These are phyloP conservation scores for Penicillium sp. DNA, from an alignment of 2,329 filamentous ascomycete genomes.

Conservation along the genomic window DNA sequence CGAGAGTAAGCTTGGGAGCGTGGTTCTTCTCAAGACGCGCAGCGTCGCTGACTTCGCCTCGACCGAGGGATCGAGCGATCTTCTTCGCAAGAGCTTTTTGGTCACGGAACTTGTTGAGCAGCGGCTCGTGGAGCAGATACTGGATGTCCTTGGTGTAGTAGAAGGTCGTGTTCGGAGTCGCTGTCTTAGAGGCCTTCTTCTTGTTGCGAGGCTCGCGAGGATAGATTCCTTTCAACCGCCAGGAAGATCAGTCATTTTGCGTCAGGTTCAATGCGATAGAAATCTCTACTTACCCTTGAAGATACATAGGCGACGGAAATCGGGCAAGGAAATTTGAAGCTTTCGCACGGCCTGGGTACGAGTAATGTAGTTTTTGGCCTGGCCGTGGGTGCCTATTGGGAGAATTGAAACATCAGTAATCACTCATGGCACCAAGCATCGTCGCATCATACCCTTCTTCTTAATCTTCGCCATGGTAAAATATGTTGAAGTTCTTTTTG, in stretches of 20 bases:
- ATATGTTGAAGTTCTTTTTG: constrained; percentile 11
- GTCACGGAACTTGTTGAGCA: constrained; percentile 90
- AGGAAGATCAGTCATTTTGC: too few species aligned
- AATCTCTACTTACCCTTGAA: constrained; percentile 65
- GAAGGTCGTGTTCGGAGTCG: constrained; percentile 87
- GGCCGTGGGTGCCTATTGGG: constrained; percentile 66
- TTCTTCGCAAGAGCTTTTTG: constrained; percentile 97
- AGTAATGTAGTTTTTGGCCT: constrained; percentile 97
- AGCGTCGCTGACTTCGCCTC: constrained; percentile 85
- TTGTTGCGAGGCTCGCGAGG: constrained; percentile 93
- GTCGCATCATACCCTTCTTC: constrained; percentile 67
- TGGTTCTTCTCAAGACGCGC: constrained; percentile 84
- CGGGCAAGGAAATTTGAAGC: constrained; percentile 91
- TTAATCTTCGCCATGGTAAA: constrained; percentile 66
- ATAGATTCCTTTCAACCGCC: constrained; percentile 63
- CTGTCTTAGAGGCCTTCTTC: constrained; percentile 91
- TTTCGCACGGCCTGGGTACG: constrained; percentile 95
- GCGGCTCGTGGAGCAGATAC: constrained; percentile 92
- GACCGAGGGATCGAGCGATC: constrained; percentile 84
- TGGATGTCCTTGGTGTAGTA: constrained; percentile 93
- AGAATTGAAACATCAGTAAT: constrained; percentile 13
- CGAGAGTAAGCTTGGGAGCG: constrained; percentile 81
- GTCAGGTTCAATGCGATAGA: too few species aligned
- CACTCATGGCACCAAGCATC: not conserved
- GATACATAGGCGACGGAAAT: constrained; percentile 97